Base-by-base conservation (phyloP, 441 rosid genomes). In the Theobroma grandiflorum region DNA sequence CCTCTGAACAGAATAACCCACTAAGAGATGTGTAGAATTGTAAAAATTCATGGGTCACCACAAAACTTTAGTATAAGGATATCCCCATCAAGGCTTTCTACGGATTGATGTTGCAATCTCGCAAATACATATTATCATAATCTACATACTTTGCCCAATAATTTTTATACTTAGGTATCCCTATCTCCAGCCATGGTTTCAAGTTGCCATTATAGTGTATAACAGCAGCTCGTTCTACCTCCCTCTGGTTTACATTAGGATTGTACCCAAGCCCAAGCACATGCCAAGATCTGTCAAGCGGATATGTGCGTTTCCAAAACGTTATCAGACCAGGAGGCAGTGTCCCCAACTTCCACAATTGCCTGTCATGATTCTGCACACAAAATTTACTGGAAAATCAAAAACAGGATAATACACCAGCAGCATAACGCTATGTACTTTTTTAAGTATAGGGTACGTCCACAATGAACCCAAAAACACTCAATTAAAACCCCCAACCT, bases 121-220 rank as follows among this genome's bases (percentile, higher is more conserved):
- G 83, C 85, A 95, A 87, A 83, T 89, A 94, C 57, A 64, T 57
- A 22, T 89, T 88, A 78, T 91, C 92, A 71, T 93, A 95, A 84
- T 95, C 95, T 14, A 95, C 91, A 15, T 92, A 87, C 76, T 94
- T 96, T 16, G 89, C 77, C 99, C 99, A 96, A 79, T 86, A 76
- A 75, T 72, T 86, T 43, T 91, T 81, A 85, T 88, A 95, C 86
- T 90, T 95, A n/a, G 95, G 88, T 61, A 97, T 85, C 81, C 93
- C 95, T 40, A 95, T 94, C 88, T 97, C 99, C 75, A 97, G 95
- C 99, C 98, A 95, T 14, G 99, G 98, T 81, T 97, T 97, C 90
- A 94, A 85, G 91, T 97, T 97, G 42, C 99, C 99, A 69, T 97
- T 97, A 47, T 92, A 97, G 77, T 97, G 99, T 83, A 97, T 80